phyloP scores from a whole-genome alignment of 192 early-diverging fungal species.

The Kickxella alabastrina region DNA sequence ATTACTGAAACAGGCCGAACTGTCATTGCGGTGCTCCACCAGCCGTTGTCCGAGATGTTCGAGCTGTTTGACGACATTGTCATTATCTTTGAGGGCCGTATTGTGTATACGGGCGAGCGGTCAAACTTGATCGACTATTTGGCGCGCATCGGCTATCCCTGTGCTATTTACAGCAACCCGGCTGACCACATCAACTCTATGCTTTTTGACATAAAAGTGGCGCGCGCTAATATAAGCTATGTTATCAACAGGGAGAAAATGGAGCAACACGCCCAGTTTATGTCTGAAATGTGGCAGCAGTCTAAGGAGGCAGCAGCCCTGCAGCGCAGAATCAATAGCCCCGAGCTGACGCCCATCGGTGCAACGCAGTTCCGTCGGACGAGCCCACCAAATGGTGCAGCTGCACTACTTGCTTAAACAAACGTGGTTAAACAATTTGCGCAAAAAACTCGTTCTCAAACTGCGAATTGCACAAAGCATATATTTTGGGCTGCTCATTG shows the following conservation, averaged over 20 bases:
- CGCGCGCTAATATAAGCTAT: too few relatives aligned
- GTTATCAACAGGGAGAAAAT: constrained; percentile 3
- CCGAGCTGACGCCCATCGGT: constrained; percentile 18
- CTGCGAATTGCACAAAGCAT: constrained; percentile 46
- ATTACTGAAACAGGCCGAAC: constrained; percentile 48
- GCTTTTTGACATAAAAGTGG: constrained; percentile 39
- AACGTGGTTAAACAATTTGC: constrained; percentile 40
- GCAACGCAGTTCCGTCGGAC: constrained; percentile 24
- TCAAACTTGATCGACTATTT: constrained; percentile 50
- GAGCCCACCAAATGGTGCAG: constrained; percentile 34
- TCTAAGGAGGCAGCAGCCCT: constrained; percentile 24
- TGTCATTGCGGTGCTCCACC: constrained; percentile 46
- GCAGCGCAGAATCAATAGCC: constrained; percentile 13
- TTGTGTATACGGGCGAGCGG: constrained; percentile 63
- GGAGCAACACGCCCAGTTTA: constrained; percentile 9
- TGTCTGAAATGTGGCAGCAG: constrained; percentile 41
- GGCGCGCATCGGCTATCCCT: constrained; percentile 40
- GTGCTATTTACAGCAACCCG: constrained; percentile 55
- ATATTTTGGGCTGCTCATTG: constrained; percentile 54
- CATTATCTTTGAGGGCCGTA: constrained; percentile 60
- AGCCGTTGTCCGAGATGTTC: constrained; percentile 60
- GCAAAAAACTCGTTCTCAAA: constrained; percentile 53
- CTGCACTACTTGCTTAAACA: constrained; percentile 43
- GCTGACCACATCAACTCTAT: constrained; percentile 58
- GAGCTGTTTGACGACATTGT: constrained; percentile 67